Percentiles rank a stretch among this genome's conserved stretches.
Evolutionary conservation across 805 yeast species (phyloP).

Genomic region (Starmerella cellae): DNA sequence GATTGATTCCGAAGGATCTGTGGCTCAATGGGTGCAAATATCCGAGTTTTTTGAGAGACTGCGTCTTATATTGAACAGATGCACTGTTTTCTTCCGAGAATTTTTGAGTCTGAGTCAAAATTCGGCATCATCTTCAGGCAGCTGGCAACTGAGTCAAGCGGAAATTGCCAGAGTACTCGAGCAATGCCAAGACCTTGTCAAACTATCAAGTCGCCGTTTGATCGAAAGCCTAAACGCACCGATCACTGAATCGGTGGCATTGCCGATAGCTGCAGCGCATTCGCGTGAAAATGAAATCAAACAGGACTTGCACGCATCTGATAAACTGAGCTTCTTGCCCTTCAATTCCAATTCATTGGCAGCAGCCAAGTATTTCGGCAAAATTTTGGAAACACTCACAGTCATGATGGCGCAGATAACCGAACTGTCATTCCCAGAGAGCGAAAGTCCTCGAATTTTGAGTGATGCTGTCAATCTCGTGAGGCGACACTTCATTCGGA

Average conservation of each 20-base stretch:
- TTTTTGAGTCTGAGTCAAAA: slow-evolving; percentile 13
- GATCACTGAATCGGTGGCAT: slow-evolving; percentile 2
- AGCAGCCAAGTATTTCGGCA: slow-evolving; percentile 39
- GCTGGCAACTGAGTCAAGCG: slow-evolving; percentile 3
- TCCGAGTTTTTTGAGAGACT: slow-evolving; percentile 10
- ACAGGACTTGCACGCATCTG: not conserved
- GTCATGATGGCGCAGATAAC: slow-evolving; percentile 33
- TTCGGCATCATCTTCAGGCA: slow-evolving; percentile 5
- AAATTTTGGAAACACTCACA: slow-evolving; percentile 34
- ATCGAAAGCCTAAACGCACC: slow-evolving; percentile 10
- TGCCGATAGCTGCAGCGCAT: slow-evolving; percentile 16
- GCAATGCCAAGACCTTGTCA: slow-evolving; percentile 9
- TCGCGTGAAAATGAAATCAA: not conserved
- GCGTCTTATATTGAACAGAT: slow-evolving; percentile 11
- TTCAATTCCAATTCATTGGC: slow-evolving; percentile 52
- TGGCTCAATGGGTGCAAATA: slow-evolving; percentile 17
- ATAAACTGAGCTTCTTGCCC: slow-evolving; percentile 44
- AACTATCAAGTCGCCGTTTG: slow-evolving; percentile 4
- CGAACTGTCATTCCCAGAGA: slow-evolving; percentile 6
- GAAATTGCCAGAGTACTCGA: slow-evolving; percentile 5
- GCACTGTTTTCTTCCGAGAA: slow-evolving; percentile 20
- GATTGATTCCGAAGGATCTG: slow-evolving; percentile 13
- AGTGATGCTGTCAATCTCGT: slow-evolving; percentile 17
- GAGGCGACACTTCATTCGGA: slow-evolving; percentile 35
- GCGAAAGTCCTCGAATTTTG: not conserved